Base-by-base conservation (phyloP, 2,329 filamentous ascomycete species). In the Trichophyton mentagrophytes region DNA sequence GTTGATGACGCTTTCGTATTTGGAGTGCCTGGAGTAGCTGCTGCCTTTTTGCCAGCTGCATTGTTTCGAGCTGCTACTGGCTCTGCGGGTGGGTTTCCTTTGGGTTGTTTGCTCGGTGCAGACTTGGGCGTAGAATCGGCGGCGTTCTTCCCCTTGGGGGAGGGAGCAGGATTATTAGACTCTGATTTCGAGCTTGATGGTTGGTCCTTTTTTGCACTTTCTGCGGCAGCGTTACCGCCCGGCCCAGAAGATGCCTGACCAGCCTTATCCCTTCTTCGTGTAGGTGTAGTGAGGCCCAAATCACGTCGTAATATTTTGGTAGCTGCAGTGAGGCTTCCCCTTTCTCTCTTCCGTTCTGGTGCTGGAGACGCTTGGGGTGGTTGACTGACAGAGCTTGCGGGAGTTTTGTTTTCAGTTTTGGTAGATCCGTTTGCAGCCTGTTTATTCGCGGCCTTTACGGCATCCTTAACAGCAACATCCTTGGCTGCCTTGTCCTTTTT, bases 241-340 rank as follows among this genome's bases (percentile, higher is more conserved):
- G 46, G 22, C 1, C 46, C 22, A 9, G 64, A 9, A 30, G 63
- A 38, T 27, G 63, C 36, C 30, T 47, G 49, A 3, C 62, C 56
- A 44, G 56, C 67, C 65, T 71, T 74, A 2, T 71, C 72, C 62
- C 69, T 69, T 53, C 72, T 76, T 59, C 76, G 76, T n/a, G 75
- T 72, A 33, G 60, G 38, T 53, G 71, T 68, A 33, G 75, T 75
- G 13, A 85, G 74, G 11, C 83, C 83, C 22, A 85, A 72, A 68
- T 86, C 83, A 61, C 83, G 80, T 65, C 85, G 82, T 2, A 85
- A 73, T 69, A 86, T 85, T 57, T 80, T 80, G 49, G 80, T 79
- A 3, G 80, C 81, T 36, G 76, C 77, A 66, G 76, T 77, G 36
- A 76, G 75, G 65, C 76, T 82, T 27, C 79, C 80, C 59, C 82